Evolutionary conservation across 2,329 filamentous ascomycete species (phyloP), one percentile per base, ranked within the genome.

Genomic region (Alternaria postmessia): DNA sequence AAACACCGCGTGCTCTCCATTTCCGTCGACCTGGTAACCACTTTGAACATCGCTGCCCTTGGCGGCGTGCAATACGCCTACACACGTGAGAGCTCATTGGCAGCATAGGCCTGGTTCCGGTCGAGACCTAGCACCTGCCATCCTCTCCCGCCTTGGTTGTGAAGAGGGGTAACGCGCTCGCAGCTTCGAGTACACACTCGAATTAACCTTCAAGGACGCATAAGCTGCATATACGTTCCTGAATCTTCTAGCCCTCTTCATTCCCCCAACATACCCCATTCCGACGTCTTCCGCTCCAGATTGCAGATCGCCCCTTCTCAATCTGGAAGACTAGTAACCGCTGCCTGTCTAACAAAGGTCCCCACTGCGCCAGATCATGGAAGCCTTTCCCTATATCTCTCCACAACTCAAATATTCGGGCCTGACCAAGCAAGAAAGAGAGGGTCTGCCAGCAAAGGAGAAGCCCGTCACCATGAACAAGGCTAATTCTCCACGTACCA

Each of bases 401-500:
- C 46, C 59, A 16, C 49, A 41, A 47, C 55, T 61, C 41, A 61
- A 49, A 30, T 57, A 61, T 30, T 57, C 58, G 34, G 58, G 48
- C 18, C 34, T 53, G 32, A 52, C 54, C 28, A 57, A 42, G 42
- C 30, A 49, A 58, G 46, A 61, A 66, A 58, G 58, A 62, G 59
- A 59, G 57, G 36, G 58, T 38, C 41, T 32, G 7, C 20, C 51
- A 52, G 53, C 59, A 34, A 55, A 26, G 7, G 59, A 60, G 62
- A 54, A 56, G 26, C 22, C 42, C 14, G 43, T 39, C 14, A 55
- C 62, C 34, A 65, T 51, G 38, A 49, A 62, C 51, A 22, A 54
- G 9, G 62, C 57, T 20, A 66, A 63, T 49, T 62, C 66, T 30
- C 66, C 62, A 28, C 55, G 47, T 46, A 62, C 63, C n/a, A 66